phyloP scores from a whole-genome alignment of 139 green algal genomes.

The Pedinophyceae sp. region DNA sequence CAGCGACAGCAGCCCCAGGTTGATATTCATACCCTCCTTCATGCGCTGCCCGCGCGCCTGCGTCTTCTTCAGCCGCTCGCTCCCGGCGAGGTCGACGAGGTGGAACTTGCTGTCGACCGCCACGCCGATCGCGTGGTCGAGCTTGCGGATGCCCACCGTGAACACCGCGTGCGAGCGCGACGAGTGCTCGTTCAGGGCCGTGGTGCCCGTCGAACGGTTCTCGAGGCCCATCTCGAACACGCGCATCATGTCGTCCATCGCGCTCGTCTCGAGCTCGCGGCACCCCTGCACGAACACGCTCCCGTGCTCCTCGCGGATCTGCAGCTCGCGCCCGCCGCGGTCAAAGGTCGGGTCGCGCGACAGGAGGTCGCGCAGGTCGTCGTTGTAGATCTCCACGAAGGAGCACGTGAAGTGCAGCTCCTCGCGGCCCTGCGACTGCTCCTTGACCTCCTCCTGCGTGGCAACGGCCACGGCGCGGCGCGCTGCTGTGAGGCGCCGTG shows the following conservation, averaged over 20 bases:
- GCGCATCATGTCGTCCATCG: slow-evolving; percentile 16
- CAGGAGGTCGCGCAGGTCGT: slow-evolving; percentile 44
- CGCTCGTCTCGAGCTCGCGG: background rate
- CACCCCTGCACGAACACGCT: background rate
- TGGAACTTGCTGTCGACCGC: slow-evolving; percentile 19
- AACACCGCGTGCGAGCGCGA: slow-evolving; percentile 52
- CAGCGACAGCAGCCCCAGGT: slow-evolving; percentile 43
- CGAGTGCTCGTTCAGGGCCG: slow-evolving; percentile 46
- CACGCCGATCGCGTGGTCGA: slow-evolving; percentile 19
- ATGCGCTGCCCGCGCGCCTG: slow-evolving; percentile 27
- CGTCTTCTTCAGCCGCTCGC: slow-evolving; percentile 21
- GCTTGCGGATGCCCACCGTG: slow-evolving; percentile 31
- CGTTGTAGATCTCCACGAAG: slow-evolving; percentile 56
- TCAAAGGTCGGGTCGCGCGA: too few relatives aligned
- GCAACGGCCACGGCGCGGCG: too few relatives aligned
- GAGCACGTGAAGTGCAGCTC: slow-evolving; percentile 8
- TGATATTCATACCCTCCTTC: slow-evolving; percentile 54
- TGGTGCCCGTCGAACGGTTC: slow-evolving; percentile 30
- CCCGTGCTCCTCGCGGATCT: background rate
- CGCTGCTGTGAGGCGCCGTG: too few relatives aligned
- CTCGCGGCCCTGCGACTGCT: background rate
- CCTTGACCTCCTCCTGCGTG: background rate
- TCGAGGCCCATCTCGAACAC: slow-evolving; percentile 42
- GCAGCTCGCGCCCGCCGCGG: background rate
- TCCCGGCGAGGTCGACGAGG: background rate